Evolutionary conservation across 2,329 filamentous ascomycete genomes (phyloP).

Genomic region (Fusarium xylarioides): DNA sequence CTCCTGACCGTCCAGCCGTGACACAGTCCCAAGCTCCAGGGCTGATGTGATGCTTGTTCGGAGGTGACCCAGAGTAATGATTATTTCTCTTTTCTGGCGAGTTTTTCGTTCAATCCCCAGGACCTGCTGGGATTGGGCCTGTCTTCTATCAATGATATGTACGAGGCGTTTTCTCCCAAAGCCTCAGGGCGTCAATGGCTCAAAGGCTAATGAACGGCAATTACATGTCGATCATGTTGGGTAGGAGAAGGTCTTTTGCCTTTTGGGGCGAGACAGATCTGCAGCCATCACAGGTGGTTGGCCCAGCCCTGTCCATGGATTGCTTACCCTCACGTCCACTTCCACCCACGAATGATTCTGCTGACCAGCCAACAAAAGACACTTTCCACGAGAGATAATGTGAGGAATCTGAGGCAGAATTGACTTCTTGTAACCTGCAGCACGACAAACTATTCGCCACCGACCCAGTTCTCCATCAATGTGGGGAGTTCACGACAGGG

Average conservation of each 20-base stretch:
- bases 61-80: neutral
- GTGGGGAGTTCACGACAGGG: conserved; percentile 34
- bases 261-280: conserved; percentile 33
- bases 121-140: neutral
- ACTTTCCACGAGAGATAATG: conserved; percentile 2
- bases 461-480: conserved; percentile 24
- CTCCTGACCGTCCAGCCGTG: conserved; percentile 8
- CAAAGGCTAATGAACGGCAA: neutral
- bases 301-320: conserved; percentile 26
- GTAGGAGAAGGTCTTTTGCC: conserved; percentile 13
- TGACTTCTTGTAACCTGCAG: conserved; percentile 1
- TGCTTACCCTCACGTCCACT: conserved; percentile 2
- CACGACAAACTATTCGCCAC: conserved; percentile 30
- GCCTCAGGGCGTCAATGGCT: conserved; percentile 4
- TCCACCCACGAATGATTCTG: neutral
- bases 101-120: neutral
- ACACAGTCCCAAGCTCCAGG: conserved; percentile 9
- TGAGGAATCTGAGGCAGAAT: conserved; percentile 1
- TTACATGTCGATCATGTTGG: conserved; percentile 15
- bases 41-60: neutral
- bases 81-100: neutral
- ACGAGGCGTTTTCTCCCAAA: neutral
- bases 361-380: conserved; percentile 15
- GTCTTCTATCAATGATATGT: neutral
- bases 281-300: conserved; percentile 28